These are phyloP conservation scores for Cyclocybe cylindracea DNA, from an alignment of 768 basidiomycete species.

Conservation along the genomic window DNA sequence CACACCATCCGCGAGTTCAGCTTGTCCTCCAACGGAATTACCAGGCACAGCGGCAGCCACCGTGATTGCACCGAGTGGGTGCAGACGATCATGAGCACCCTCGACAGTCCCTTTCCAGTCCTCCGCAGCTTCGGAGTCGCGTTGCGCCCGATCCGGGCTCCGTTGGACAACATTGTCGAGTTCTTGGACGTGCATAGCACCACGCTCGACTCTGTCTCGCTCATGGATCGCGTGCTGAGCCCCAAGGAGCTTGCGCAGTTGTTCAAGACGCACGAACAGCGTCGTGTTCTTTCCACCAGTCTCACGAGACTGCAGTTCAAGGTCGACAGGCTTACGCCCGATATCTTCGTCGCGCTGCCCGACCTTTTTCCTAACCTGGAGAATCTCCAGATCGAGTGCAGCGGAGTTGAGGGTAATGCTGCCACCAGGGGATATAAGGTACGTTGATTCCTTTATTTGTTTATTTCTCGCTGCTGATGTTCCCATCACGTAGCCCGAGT, in stretches of 20 bases:
- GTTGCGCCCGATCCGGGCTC: conserved; percentile 39
- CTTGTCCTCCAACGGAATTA: conserved; percentile 31
- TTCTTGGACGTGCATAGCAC: conserved; percentile 31
- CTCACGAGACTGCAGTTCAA: conserved; percentile 11
- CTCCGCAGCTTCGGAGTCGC: conserved; percentile 35
- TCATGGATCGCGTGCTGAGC: conserved; percentile 38
- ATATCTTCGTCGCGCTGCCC: conserved; percentile 9
- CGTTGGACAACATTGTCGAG: conserved; percentile 23
- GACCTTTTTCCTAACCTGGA: conserved; percentile 10
- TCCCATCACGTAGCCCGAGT: not conserved
- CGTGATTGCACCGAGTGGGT: conserved; percentile 41
- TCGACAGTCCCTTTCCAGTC: conserved; percentile 28
- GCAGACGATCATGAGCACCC: conserved; percentile 32
- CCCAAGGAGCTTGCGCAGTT: conserved; percentile 29
- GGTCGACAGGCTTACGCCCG: conserved; percentile 9
- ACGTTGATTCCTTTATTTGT: too few relatives aligned
- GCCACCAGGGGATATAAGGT: not conserved
- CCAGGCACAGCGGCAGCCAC: conserved; percentile 14
- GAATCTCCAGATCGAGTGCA: conserved; percentile 14
- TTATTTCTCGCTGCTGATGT: not conserved
- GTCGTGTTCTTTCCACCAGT: not conserved
- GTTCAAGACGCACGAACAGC: conserved; percentile 11
- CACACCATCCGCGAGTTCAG: conserved; percentile 34
- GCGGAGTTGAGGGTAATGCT: not conserved
- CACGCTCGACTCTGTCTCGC: conserved; percentile 31